Evolutionary conservation across 1,139 yeast genomes (phyloP).

Genomic region (Zygoascus meyerae): DNA sequence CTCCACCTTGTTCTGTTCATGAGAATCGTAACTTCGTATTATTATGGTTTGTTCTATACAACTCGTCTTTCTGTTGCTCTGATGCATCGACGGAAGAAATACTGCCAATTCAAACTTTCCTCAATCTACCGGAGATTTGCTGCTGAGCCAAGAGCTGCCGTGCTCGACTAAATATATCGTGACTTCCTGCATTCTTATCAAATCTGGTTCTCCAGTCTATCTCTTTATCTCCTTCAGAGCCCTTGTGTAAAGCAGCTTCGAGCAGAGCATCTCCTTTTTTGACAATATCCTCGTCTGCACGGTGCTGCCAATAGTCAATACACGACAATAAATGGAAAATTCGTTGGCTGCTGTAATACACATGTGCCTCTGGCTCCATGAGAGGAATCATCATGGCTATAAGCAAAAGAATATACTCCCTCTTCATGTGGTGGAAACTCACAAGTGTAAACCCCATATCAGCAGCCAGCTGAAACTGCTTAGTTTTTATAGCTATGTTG

Average conservation of each 20-base stretch:
- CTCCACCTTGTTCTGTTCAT: too few species aligned
- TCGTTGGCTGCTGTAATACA: conserved; percentile 33
- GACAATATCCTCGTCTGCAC: conserved; percentile 11
- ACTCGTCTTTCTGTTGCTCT: too few species aligned
- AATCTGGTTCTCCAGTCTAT: too few species aligned
- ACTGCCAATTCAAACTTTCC: too few species aligned
- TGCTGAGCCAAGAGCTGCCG: too few species aligned
- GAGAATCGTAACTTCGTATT: too few species aligned
- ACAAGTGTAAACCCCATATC: conserved; percentile 47
- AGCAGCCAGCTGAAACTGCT: conserved; percentile 31
- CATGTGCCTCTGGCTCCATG: conserved; percentile 17
- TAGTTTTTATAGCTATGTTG: conserved; percentile 33
- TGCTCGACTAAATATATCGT: too few species aligned
- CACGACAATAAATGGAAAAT: conserved; percentile 45
- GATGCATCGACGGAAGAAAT: too few species aligned
- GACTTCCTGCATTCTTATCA: too few species aligned
- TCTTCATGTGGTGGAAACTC: conserved; percentile 60
- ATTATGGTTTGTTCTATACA: too few species aligned
- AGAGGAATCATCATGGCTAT: conserved; percentile 33
- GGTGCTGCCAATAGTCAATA: conserved; percentile 42
- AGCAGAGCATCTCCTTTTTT: conserved; percentile 16
- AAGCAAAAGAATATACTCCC: conserved; percentile 41
- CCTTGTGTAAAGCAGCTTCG: conserved; percentile 6
- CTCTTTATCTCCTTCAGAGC: too few species aligned
- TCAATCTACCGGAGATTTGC: too few species aligned